These are phyloP conservation scores for Aspergillus amoenus DNA, from an alignment of 2,329 filamentous ascomycete genomes.

Conservation along the genomic window DNA sequence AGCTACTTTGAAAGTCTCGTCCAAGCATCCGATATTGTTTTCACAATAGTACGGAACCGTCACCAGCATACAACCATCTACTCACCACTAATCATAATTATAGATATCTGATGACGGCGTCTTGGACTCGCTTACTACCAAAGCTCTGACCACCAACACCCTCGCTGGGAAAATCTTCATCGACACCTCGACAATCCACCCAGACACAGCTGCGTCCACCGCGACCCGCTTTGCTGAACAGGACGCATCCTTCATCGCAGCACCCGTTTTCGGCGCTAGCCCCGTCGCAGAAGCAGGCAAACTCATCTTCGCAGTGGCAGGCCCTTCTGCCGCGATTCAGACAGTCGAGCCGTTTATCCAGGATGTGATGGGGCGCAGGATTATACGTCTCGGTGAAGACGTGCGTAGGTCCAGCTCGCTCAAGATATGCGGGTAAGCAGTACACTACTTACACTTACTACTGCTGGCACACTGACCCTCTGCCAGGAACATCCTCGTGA, in stretches of 20 bases:
- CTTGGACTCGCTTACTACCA: background rate
- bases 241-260: constrained; percentile 43
- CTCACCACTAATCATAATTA: background rate
- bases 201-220: constrained; percentile 39
- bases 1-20: background rate
- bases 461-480: too few species aligned
- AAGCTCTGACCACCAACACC: constrained; percentile 38
- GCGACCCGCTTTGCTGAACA: constrained; percentile 26
- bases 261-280: constrained; percentile 54
- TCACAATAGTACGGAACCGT: background rate
- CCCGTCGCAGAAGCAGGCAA: constrained; percentile 49
- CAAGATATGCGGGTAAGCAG: constrained; percentile 42
- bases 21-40: background rate
- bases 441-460: too few species aligned
- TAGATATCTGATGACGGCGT: constrained; percentile 2
- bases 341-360: constrained; percentile 39
- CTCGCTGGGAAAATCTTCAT: constrained; percentile 45
- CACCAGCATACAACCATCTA: background rate
- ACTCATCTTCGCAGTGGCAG: constrained; percentile 50
- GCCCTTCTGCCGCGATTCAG: constrained; percentile 36
- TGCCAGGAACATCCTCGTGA: constrained; percentile 49
- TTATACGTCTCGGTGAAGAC: constrained; percentile 47
- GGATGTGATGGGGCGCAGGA: constrained; percentile 31
- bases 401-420: constrained; percentile 47
- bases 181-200: constrained; percentile 54